Base-by-base conservation (phyloP, 495 filamentous ascomycete species). In the Entonaema liquescens region DNA sequence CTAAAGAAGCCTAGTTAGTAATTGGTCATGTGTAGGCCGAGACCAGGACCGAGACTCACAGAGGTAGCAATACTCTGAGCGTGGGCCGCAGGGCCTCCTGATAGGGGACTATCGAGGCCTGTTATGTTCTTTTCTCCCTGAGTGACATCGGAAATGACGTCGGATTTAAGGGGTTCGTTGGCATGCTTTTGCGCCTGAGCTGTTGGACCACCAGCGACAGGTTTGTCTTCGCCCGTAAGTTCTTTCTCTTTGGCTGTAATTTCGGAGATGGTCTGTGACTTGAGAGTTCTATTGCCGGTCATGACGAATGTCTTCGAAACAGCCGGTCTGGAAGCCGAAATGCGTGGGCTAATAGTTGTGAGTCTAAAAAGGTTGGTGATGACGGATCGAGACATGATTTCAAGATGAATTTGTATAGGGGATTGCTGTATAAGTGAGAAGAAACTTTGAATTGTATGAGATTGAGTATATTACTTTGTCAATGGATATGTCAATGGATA, bases 111-210 rank as follows among this genome's bases (percentile, higher is more conserved):
- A 13, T 53, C 50, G 0, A 13, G 11, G 8, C 73, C 59, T n/a
- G 71, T 76, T 11, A 71, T 28, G 0, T 65, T 67, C 59, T 68
- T 71, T 63, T 76, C 73, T n/a, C 73, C 73, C 31, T 74, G 38
- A 13, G 62, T 28, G 36, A 74, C 59, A 55, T 70, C 71, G 31
- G 71, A 70, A 29, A 76, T 19, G 28, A 71, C 71, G 1, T 68
- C 5, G 25, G 53, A 31, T 11, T 58, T 68, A 36, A 76, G 21
- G 29, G 28, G 36, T 13, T 74, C 17, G 55, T 53, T 40, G 52
- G 67, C 62, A 26, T 76, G 71, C 28, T 71, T 76, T 42, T 74
- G 73, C 25, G 73, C 73, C 38, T 71, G 67, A 11, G 73, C 67
- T 31, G 71, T 71, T 2, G 71, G 73, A 3, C 71, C 73, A 15